A percentile compares a stretch with the other conserved stretches of the same genome.
Conservation (phyloP, 2,329 filamentous ascomycete species). For the Alternaria metachromatica region DNA sequence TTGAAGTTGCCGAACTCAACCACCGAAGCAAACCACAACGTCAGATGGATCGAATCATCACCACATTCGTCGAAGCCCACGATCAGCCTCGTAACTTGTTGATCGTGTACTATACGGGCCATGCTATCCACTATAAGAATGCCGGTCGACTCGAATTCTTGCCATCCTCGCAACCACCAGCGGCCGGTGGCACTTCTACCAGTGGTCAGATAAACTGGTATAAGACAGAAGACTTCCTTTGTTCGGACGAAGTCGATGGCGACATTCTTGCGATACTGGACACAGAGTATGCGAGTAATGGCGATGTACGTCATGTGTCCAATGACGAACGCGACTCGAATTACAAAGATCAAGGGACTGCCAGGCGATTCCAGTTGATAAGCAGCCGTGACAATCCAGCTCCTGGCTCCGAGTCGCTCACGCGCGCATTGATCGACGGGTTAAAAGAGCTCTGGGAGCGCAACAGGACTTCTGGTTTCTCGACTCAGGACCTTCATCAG, state of each 20-base stretch:
- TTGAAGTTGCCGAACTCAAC: background rate
- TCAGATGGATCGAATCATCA: background rate
- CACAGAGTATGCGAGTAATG: background rate
- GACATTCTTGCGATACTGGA: background rate
- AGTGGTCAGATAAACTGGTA: background rate
- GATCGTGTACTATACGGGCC: background rate
- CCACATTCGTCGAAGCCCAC: background rate
- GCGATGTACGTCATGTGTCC: background rate
- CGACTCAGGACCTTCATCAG: background rate
- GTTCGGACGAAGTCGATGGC: background rate
- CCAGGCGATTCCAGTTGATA: background rate
- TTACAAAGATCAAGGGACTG: accelerated
- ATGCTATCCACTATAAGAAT: background rate
- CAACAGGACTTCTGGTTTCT: accelerated
- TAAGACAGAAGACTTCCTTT: background rate
- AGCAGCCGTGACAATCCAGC: accelerated
- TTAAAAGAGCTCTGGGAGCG: background rate
- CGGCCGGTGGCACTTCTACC: accelerated
- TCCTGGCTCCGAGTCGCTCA: background rate
- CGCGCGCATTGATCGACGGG: background rate
- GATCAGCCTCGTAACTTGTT: background rate
- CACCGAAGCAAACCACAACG: background rate
- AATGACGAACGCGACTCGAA: accelerated
- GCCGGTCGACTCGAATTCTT: background rate
- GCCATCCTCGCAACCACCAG: background rate